Evolutionary conservation across 768 basidiomycete genomes (phyloP), one percentile per base, ranked within the genome.

Genomic region (Calvatia gigantea): DNA sequence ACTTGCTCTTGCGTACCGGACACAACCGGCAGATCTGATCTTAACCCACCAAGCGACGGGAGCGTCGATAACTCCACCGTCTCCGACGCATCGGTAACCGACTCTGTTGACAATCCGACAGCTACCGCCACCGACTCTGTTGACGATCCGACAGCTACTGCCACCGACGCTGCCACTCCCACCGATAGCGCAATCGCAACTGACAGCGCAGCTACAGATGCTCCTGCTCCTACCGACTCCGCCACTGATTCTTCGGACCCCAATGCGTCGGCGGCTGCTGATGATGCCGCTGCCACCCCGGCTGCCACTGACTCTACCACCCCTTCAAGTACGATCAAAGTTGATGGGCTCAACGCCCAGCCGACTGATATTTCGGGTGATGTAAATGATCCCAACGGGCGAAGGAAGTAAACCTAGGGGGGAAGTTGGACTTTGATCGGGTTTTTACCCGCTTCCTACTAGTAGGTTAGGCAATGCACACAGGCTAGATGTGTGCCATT

Each of bases 1-100:
- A 70, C 71, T 27, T 79, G 78, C 65, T 65, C 68, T 33, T 80
- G 78, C 62, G 37, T 65, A 56, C 57, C 52, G 41, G 60, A 59
- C 44, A 58, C 54, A 17, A 57, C 58, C 31, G 54, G 61, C 12
- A 56, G 58, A 23, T 54, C 61, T 17, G 58, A 38, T 15, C 54
- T 38, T 8, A 37, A 31, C 17, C 51, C 56, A 15, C n/a, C 47
- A 17, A 60, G 43, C 25, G 61, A 21, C 12, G 49, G 31, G 15
- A 23, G 51, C 23, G 28, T 42, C 11, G 46, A 46, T 19, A 47
- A 42, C 23, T 52, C 59, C 37, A 53, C 38, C 19, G 39, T 42
- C 23, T 43, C 48, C 43, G 51, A 54, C 23, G 23, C 59, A 25
- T 37, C 48, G 29, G 25, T 27, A 29, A 44, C 49, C 2, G 44